Evolutionary conservation across 208 protist genomes (phyloP).

Genomic region (Sergeia podlipaevii): DNA sequence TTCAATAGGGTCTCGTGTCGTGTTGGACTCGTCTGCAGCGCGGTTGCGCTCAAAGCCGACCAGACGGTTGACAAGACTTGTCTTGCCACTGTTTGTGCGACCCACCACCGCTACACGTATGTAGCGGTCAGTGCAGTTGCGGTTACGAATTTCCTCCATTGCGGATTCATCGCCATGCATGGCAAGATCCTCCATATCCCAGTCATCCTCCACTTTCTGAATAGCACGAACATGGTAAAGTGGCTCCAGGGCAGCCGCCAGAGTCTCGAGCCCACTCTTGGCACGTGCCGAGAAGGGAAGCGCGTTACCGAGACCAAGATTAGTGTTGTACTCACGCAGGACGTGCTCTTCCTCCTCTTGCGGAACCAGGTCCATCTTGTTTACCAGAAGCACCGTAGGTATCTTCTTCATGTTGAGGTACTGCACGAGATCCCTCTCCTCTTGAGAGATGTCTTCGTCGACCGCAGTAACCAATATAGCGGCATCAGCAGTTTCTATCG

Average conservation of each 20-base stretch:
- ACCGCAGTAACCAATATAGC: constrained; percentile 74
- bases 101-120: constrained; percentile 92
- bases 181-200: constrained; percentile 86
- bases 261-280: constrained; percentile 67
- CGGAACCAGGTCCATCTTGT: constrained; percentile 88
- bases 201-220: constrained; percentile 78
- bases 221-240: constrained; percentile 80
- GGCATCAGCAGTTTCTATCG: constrained; percentile 79
- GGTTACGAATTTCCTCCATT: constrained; percentile 86
- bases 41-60: constrained; percentile 88
- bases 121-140: constrained; percentile 74
- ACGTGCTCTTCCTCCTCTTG: constrained; percentile 41
- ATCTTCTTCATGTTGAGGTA: constrained; percentile 68
- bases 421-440: constrained; percentile 63
- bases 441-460: constrained; percentile 55
- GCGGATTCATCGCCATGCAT: constrained; percentile 76
- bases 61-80: constrained; percentile 91
- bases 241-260: constrained; percentile 67
- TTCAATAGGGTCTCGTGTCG: constrained; percentile 91
- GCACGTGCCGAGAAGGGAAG: constrained; percentile 68
- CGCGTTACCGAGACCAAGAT: constrained; percentile 65
- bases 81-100: constrained; percentile 92
- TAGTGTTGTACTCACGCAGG: constrained; percentile 52
- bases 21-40: constrained; percentile 78
- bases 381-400: constrained; percentile 73